Conservation (phyloP, 306 rosid genomes). For the Dalbergia cochinchinensis region DNA sequence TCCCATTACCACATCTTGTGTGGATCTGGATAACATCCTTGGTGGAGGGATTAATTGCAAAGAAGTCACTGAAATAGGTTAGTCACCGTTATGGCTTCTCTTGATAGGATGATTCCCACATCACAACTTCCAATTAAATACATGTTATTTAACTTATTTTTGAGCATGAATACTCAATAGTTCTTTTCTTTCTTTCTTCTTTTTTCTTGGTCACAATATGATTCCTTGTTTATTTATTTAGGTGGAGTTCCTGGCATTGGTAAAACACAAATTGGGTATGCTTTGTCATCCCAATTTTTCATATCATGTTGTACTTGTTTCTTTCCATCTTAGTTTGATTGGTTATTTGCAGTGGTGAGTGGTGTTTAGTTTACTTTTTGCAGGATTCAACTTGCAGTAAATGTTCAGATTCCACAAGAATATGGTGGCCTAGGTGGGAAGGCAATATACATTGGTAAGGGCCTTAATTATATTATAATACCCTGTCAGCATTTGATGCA, state of each 20-base stretch:
- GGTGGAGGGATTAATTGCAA: conserved; percentile 86
- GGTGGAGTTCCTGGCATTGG: conserved; percentile 99
- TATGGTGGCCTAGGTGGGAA: conserved; percentile 89
- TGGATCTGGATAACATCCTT: conserved; percentile 82
- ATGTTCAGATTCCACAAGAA: conserved; percentile 86
- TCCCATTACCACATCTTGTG: conserved; percentile 78
- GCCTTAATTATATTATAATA: conserved; percentile 13
- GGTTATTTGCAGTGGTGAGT: conserved; percentile 19
- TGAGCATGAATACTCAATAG: not conserved
- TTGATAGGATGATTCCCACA: not conserved
- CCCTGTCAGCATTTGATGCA: conserved; percentile 33
- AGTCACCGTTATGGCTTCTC: conserved; percentile 42
- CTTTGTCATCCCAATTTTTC: conserved; percentile 29
- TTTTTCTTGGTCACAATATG: conserved; percentile 19
- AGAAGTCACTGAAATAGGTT: conserved; percentile 96
- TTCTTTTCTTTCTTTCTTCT: conserved; percentile 37
- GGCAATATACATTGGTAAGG: conserved; percentile 89
- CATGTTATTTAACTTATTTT: conserved; percentile 5
- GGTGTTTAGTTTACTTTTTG: conserved; percentile 32
- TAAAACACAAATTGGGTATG: conserved; percentile 96
- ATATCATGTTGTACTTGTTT: conserved; percentile 6
- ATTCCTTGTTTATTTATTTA: conserved; percentile 44
- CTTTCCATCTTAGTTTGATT: conserved; percentile 8
- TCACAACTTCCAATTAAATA: conserved; percentile 8
- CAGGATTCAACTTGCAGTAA: conserved; percentile 96